A percentile compares a stretch with the other conserved stretches of the same genome.
phyloP scores from a whole-genome alignment of 2,329 filamentous ascomycete genomes.

The Corinectria fuckeliana region DNA sequence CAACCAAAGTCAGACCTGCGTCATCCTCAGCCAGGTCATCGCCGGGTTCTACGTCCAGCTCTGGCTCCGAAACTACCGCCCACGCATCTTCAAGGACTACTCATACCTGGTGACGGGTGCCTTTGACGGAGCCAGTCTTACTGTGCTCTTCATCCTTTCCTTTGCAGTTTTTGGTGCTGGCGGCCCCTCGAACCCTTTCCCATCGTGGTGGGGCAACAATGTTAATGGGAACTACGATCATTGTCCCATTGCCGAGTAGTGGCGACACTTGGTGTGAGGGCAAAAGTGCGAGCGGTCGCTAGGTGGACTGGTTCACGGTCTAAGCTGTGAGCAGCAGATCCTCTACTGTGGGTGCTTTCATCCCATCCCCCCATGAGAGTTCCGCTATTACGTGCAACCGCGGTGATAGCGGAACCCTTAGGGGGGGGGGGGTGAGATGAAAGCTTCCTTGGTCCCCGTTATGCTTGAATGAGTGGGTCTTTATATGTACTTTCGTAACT shows the following conservation, averaged over 20 bases:
- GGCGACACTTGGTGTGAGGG: too few species aligned
- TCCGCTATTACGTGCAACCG: too few species aligned
- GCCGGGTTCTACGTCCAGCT: conserved; percentile 57
- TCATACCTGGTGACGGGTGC: conserved; percentile 60
- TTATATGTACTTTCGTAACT: too few species aligned
- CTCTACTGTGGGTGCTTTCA: too few species aligned
- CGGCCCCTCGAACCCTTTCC: conserved; percentile 52
- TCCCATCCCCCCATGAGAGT: too few species aligned
- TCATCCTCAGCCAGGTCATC: conserved; percentile 54
- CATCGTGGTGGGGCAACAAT: conserved; percentile 63
- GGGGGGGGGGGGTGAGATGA: too few species aligned
- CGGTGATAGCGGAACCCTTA: too few species aligned
- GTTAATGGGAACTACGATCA: conserved; percentile 54
- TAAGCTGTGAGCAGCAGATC: too few species aligned
- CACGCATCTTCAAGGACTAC: conserved; percentile 60
- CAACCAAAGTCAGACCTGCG: conserved; percentile 61
- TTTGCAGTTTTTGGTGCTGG: conserved; percentile 63
- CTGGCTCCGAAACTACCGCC: conserved; percentile 59
- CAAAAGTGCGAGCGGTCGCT: too few species aligned
- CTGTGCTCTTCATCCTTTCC: conserved; percentile 58
- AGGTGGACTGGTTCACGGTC: too few species aligned
- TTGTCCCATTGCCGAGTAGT: conserved; percentile 49
- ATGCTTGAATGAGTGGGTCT: too few species aligned
- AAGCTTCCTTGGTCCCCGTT: too few species aligned
- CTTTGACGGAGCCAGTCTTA: conserved; percentile 57